A percentile compares a stretch with the other conserved stretches of the same genome.
These are phyloP conservation scores for Fusarium vanettenii DNA, from an alignment of 2,329 filamentous ascomycete genomes.

Conservation along the genomic window DNA sequence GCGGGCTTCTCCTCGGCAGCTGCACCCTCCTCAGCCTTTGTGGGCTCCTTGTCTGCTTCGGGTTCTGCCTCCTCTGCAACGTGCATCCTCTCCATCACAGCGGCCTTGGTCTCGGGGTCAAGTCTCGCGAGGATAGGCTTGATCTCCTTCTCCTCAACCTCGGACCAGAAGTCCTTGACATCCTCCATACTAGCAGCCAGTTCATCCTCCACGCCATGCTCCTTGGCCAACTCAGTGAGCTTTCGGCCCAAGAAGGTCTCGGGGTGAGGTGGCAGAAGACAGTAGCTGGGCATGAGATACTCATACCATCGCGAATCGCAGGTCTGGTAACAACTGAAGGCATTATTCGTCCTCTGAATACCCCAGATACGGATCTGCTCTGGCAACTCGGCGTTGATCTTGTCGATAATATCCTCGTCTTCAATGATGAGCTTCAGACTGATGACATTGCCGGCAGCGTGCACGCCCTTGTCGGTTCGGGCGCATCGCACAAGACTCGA, in stretches of 20 bases:
- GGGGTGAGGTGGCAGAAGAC: conserved; percentile 91
- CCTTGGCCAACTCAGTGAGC: conserved; percentile 80
- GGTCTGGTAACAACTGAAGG: conserved; percentile 93
- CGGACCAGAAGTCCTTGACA: conserved; percentile 83
- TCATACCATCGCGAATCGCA: conserved; percentile 98
- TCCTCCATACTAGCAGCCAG: conserved; percentile 79
- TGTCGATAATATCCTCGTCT: conserved; percentile 85
- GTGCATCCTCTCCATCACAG: conserved; percentile 73
- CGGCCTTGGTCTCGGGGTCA: conserved; percentile 71
- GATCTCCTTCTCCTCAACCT: conserved; percentile 83
- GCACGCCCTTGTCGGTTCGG: conserved; percentile 96
- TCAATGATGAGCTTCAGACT: conserved; percentile 96
- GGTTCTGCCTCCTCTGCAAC: conserved; percentile 46
- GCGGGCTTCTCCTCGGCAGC: conserved; percentile 38
- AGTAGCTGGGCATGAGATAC: conserved; percentile 94
- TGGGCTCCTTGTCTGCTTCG: conserved; percentile 38
- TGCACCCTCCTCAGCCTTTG: conserved; percentile 22
- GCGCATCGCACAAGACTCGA: conserved; percentile 94
- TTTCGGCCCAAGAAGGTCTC: conserved; percentile 87
- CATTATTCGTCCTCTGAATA: conserved; percentile 87
- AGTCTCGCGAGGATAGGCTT: conserved; percentile 74
- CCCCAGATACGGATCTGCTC: conserved; percentile 96
- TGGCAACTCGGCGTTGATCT: conserved; percentile 88
- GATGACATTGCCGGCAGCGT: conserved; percentile 94
- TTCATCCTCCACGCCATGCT: conserved; percentile 76